These are phyloP conservation scores for Entomortierella beljakovae DNA, from an alignment of 192 early-diverging fungal species.

Conservation along the genomic window DNA sequence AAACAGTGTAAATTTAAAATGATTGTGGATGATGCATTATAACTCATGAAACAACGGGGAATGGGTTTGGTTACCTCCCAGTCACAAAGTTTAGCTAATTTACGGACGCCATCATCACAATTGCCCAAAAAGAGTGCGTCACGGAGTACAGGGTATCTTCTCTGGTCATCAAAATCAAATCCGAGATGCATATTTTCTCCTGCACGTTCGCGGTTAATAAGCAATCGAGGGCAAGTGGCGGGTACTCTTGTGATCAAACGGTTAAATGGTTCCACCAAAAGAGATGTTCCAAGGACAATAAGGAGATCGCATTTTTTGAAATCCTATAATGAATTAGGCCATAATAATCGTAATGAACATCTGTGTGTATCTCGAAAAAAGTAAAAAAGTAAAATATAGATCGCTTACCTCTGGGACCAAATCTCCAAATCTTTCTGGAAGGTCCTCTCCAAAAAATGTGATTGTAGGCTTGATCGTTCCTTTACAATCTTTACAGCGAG, in stretches of 20 bases:
- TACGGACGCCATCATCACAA: conserved; percentile 81
- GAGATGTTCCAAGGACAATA: conserved; percentile 93
- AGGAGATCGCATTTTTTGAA: conserved; percentile 82
- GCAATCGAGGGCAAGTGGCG: conserved; percentile 77
- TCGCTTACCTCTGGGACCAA: conserved; percentile 54
- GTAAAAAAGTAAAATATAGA: not conserved
- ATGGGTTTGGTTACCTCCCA: conserved; percentile 66
- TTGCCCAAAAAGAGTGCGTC: conserved; percentile 83
- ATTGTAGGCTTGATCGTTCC: conserved; percentile 93
- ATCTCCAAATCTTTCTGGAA: conserved; percentile 82
- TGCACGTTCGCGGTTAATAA: conserved; percentile 89
- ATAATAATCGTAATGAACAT: not conserved
- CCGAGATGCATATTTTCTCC: conserved; percentile 70
- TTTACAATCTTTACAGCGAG: conserved; percentile 73
- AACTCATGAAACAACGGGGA: not conserved
- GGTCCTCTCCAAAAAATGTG: conserved; percentile 93
- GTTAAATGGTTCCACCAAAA: conserved; percentile 93
- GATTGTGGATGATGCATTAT: not conserved
- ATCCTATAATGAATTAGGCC: conserved; percentile 57
- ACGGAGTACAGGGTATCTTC: conserved; percentile 63
- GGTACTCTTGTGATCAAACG: conserved; percentile 74
- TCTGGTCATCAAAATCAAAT: conserved; percentile 84
- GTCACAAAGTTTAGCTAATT: conserved; percentile 79
- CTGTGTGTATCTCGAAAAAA: not conserved
- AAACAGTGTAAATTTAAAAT: not conserved